Evolutionary conservation across 352 stramenopile genomes (phyloP), one percentile per base, ranked within the genome.

Genomic region (Phytopythium montanum): DNA sequence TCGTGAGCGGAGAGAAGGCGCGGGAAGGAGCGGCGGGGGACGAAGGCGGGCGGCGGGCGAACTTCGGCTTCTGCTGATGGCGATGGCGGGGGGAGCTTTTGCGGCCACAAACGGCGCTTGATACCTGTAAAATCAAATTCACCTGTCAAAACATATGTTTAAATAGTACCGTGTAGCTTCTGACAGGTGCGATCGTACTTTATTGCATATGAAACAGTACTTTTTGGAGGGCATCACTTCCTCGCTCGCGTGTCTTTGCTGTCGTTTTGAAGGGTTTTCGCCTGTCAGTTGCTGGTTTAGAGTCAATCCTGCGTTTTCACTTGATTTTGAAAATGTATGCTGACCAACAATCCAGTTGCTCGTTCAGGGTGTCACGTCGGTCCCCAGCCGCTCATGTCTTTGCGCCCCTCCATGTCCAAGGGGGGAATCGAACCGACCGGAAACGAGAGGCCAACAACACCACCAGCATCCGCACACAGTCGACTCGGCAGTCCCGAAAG

Each of bases 1-100:
- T 92, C 41, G 55, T 76, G 51, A 21, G 29, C 4, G 19, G 5
- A 14, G n/a, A 18, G 42, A 31, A 23, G n/a, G 26, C 12, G n/a
- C n/a, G n/a, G n/a, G n/a, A n/a, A n/a, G n/a, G n/a, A n/a, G n/a
- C 31, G 14, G 23, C 36, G 38, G 38, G 23, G 36, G 53, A 39
- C 18, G 34, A 38, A 23, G 26, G 49, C 49, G 34, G 26, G 49
- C 49, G 49, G 28, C 45, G 45, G 34, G 14, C 16, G n/a, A n/a
- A n/a, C 14, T 52, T 56, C 36, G 33, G 51, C 51, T 56, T 56
- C 33, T 56, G 50, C 28, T 19, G 31, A 6, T 36, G 7, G 21
- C 7, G 45, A n/a, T 13, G n/a, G 23, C 10, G 45, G 13, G 29
- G 5, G 28, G 23, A 16, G 25, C 44, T 50, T 50, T 18, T 0